Percentiles rank a stretch among this genome's conserved stretches.
phyloP scores from a whole-genome alignment of 2,329 filamentous ascomycete genomes.

The Fusarium sp. region DNA sequence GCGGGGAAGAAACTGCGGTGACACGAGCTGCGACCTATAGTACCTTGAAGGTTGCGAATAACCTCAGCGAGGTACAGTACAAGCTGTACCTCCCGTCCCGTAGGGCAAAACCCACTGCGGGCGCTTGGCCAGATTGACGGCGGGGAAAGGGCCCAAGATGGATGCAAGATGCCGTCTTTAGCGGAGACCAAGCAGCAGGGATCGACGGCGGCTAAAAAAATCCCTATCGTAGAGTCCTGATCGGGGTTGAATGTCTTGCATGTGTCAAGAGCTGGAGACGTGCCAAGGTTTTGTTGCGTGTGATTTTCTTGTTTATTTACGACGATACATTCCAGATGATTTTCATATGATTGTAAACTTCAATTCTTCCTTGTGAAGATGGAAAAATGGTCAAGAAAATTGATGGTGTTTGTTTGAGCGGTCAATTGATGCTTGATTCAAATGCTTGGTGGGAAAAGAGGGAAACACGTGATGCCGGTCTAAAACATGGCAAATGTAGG shows the following conservation, averaged over 20 bases:
- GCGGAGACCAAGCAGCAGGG: not conserved
- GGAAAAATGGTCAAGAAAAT: not conserved
- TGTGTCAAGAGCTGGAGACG: not conserved
- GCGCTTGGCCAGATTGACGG: not conserved
- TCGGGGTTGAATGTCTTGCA: not conserved
- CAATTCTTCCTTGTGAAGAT: not conserved
- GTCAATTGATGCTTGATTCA: not conserved
- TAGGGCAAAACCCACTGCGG: not conserved
- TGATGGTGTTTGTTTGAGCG: not conserved
- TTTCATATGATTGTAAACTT: not conserved
- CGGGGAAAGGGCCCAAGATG: not conserved
- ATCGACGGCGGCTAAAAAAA: not conserved
- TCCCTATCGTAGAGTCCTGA: not conserved
- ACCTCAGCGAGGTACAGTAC: not conserved
- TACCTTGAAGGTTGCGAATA: not conserved
- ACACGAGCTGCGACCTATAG: not conserved
- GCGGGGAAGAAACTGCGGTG: not conserved
- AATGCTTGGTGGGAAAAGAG: not conserved
- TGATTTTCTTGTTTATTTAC: not conserved
- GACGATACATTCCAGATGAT: not conserved
- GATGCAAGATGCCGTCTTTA: constrained; percentile 1
- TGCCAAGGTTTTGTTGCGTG: not conserved
- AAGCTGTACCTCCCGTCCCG: too few species aligned
- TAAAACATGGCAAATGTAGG: not conserved
- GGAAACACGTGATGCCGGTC: not conserved